phyloP scores from a whole-genome alignment of 164 flowering plant genomes.

The Echeveria elegans region DNA sequence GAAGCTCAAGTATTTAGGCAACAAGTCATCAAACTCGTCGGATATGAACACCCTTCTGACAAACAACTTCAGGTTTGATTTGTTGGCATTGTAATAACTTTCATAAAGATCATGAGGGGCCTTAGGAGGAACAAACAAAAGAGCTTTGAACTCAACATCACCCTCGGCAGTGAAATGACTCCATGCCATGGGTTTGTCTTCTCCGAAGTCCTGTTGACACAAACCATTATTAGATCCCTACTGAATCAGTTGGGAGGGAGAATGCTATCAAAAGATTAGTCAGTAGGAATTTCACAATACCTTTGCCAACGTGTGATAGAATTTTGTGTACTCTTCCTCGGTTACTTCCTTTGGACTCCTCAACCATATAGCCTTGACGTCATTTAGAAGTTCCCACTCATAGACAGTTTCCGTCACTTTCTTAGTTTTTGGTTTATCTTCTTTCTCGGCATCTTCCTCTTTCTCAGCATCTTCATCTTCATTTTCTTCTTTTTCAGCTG shows the following conservation, averaged over 20 bases:
- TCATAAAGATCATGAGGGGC: slow-evolving; percentile 97
- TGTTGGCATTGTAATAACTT: slow-evolving; percentile 77
- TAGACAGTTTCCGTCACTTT: slow-evolving; percentile 74
- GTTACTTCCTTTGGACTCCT: slow-evolving; percentile 93
- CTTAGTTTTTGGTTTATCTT: slow-evolving; percentile 83
- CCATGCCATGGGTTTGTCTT: slow-evolving; percentile 87
- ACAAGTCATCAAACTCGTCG: slow-evolving; percentile 94
- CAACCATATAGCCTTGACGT: slow-evolving; percentile 93
- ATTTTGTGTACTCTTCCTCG: slow-evolving; percentile 89
- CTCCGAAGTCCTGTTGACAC: slow-evolving; percentile 66
- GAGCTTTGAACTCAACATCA: slow-evolving; percentile 97
- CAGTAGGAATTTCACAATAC: slow-evolving; percentile 20
- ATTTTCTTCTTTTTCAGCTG: slow-evolving; percentile 40
- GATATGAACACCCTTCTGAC: slow-evolving; percentile 95
- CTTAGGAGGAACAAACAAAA: slow-evolving; percentile 92
- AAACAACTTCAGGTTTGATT: slow-evolving; percentile 84
- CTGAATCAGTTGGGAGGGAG: neutral
- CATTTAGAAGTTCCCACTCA: slow-evolving; percentile 97
- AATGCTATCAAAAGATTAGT: neutral
- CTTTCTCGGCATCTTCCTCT: slow-evolving; percentile 66
- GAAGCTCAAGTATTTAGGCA: slow-evolving; percentile 87
- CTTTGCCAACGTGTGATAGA: slow-evolving; percentile 88
- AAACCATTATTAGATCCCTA: slow-evolving; percentile 7
- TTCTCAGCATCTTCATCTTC: slow-evolving; percentile 41
- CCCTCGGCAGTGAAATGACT: slow-evolving; percentile 96